Base-by-base conservation (phyloP, 192 early-diverging fungal genomes). In the Dissophora ornata region DNA sequence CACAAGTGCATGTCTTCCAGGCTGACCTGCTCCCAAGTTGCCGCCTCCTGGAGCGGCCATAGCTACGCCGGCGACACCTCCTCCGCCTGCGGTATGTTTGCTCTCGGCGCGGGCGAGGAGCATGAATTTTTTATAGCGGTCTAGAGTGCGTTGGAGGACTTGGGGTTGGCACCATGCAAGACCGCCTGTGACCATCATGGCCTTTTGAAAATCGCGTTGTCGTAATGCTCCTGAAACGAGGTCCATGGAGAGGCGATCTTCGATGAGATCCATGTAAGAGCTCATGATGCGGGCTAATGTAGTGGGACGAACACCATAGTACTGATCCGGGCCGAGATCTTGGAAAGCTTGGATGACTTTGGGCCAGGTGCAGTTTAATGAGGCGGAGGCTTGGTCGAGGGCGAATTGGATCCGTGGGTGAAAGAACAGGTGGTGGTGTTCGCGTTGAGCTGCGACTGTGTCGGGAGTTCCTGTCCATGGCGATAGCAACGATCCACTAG, bases 161-260 rank as follows among this genome's bases (percentile, higher is more conserved):
- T 77, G 64, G 5, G 64, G 59, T 18, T 77, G 73, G 44, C 73
- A 77, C 73, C 73, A 77, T 10, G 73, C 73, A 3, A 38, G 58
- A 2, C 73, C 73, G 9, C 73, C 73, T 9, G 73, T 77, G 29
- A 77, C 59, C 73, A 77, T 77, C 73, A 77, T 77, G n/a, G 73
- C 73, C 41, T 67, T 67, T 62, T 77, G 73, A 47, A 77, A 77
- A 50, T 77, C 73, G 12, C 73, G 57, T 26, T 77, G 73, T 12
- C 73, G 48, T 13, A 77, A 47, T 2, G 73, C 73, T 3, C 73
- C 73, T 0, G 64, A 58, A 1, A 77, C 73, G 5, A 77, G 29
- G 13, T 77, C 73, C 45, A 77, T 77, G 2, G 73, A 77, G 0
- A 77, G 40, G 3, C 73, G 50, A 22, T 77, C 73, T 29, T 77